Percentiles rank a stretch among this genome's conserved stretches.
These are phyloP conservation scores for Kodamaea plutei DNA, from an alignment of 1,139 yeast genomes.

Conservation along the genomic window DNA sequence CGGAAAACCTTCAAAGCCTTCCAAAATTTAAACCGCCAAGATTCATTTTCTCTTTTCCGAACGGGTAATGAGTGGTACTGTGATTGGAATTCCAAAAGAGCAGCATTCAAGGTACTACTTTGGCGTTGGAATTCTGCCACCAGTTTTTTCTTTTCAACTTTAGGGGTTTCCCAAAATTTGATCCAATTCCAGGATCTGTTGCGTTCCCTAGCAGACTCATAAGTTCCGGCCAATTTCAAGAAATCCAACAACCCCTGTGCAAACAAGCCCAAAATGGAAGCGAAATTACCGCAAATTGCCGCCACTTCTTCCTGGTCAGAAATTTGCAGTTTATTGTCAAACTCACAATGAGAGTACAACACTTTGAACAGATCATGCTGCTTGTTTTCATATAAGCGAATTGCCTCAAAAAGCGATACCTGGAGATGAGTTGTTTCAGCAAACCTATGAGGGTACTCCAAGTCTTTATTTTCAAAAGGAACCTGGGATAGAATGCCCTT, in stretches of 20 bases:
- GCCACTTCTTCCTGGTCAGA: slow-evolving; percentile 78
- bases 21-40: slow-evolving; percentile 26
- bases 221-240: slow-evolving; percentile 43
- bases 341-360: slow-evolving; percentile 57
- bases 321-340: slow-evolving; percentile 33
- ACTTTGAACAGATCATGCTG: slow-evolving; percentile 55
- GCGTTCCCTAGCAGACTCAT: slow-evolving; percentile 26
- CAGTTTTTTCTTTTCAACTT: background rate
- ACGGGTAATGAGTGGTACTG: slow-evolving; percentile 15
- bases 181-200: slow-evolving; percentile 54
- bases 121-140: slow-evolving; percentile 1
- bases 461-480: slow-evolving; percentile 46
- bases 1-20: slow-evolving; percentile 32
- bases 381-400: slow-evolving; percentile 51
- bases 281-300: slow-evolving; percentile 80
- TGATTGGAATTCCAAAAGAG: slow-evolving; percentile 31
- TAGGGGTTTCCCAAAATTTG: slow-evolving; percentile 39
- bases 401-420: slow-evolving; percentile 50
- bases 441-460: slow-evolving; percentile 25
- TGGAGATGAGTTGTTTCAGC: slow-evolving; percentile 41
- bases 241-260: slow-evolving; percentile 54
- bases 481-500: slow-evolving; percentile 57
- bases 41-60: background rate
- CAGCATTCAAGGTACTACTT: slow-evolving; percentile 30
- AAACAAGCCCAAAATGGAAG: slow-evolving; percentile 59